Conservation (phyloP, 306 rosid species). For the Rubus idaeus region DNA sequence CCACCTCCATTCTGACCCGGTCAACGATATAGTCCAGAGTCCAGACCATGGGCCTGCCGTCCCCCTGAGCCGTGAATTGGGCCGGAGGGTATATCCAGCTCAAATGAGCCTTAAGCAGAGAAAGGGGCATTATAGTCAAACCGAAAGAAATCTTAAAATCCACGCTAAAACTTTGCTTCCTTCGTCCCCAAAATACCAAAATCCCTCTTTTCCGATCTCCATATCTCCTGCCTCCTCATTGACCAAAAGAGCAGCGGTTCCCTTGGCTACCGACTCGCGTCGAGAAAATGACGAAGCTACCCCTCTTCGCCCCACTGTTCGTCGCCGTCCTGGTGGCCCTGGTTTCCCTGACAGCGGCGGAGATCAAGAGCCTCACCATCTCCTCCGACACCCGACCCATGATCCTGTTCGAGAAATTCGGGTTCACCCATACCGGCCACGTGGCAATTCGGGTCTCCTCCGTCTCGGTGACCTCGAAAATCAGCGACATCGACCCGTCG, state of each 20-base stretch:
- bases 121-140: conserved; percentile 15
- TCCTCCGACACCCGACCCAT: conserved; percentile 63
- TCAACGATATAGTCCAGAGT: too few species aligned
- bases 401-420: conserved; percentile 87
- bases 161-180: background rate
- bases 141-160: background rate
- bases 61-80: background rate
- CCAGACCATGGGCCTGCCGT: background rate
- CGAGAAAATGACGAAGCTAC: conserved; percentile 40
- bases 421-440: conserved; percentile 80
- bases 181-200: background rate
- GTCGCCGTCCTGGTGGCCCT: conserved; percentile 29
- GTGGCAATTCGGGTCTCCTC: conserved; percentile 49
- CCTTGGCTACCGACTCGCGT: background rate
- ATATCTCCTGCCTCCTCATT: background rate
- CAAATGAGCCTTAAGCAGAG: background rate
- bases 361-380: conserved; percentile 73
- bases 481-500: conserved; percentile 36
- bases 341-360: conserved; percentile 48
- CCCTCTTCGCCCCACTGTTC: conserved; percentile 28
- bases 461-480: conserved; percentile 42
- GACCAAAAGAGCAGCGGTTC: background rate
- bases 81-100: background rate
- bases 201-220: background rate
- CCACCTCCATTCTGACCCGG: background rate